Percentiles rank a stretch among this genome's conserved stretches.
Evolutionary conservation across 177 flowering plant species (phyloP).

Genomic region (Telopea speciosissima): DNA sequence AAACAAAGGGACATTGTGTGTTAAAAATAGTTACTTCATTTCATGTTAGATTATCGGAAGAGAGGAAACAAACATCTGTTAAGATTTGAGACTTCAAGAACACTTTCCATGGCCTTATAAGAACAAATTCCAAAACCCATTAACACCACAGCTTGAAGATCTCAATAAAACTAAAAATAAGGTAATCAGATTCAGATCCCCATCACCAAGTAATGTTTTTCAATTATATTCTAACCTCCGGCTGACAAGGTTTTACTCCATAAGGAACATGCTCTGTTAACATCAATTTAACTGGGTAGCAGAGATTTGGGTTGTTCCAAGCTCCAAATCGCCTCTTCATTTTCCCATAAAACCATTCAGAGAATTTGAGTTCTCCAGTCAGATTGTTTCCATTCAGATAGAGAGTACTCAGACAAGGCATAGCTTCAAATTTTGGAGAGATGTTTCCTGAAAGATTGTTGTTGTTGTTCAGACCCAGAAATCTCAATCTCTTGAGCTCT

Average conservation of each 20-base stretch:
- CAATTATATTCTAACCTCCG: slow-evolving; percentile 14
- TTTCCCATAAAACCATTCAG: slow-evolving; percentile 45
- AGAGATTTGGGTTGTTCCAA: slow-evolving; percentile 65
- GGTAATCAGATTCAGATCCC: slow-evolving; percentile 18
- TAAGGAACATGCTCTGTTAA: slow-evolving; percentile 28
- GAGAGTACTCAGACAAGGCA: slow-evolving; percentile 54
- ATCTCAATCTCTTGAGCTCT: slow-evolving; percentile 52
- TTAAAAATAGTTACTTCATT: background rate
- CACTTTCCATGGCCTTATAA: background rate
- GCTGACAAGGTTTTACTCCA: slow-evolving; percentile 54
- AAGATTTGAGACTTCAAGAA: background rate
- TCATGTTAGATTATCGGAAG: background rate
- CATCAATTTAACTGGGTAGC: slow-evolving; percentile 30
- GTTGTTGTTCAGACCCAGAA: slow-evolving; percentile 70
- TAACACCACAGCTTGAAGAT: slow-evolving; percentile 3
- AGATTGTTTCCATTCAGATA: slow-evolving; percentile 71
- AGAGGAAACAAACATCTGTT: background rate
- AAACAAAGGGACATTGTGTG: background rate
- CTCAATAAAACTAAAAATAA: slow-evolving; percentile 17
- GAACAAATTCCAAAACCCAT: slow-evolving; percentile 10
- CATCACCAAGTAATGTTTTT: slow-evolving; percentile 23
- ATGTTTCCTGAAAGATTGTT: slow-evolving; percentile 60
- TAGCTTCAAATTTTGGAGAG: slow-evolving; percentile 43
- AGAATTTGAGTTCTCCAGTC: slow-evolving; percentile 64
- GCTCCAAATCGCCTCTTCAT: slow-evolving; percentile 77